Evolutionary conservation across 257 asterid species (phyloP).

Genomic region (Rauvolfia tetraphylla): DNA sequence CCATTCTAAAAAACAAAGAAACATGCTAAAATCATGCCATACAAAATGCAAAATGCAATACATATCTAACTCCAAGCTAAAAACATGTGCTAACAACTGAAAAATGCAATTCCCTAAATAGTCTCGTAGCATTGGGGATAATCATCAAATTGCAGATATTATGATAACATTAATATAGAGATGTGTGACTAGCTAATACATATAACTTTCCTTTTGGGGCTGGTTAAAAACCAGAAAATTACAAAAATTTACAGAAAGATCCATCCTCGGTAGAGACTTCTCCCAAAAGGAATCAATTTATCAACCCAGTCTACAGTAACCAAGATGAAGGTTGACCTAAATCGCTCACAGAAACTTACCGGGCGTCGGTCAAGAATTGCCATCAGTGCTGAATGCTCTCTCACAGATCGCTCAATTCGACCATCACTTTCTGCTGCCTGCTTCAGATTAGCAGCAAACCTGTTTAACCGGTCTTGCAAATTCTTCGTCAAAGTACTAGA

Average conservation of each 20-base stretch:
- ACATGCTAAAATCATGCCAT: not conserved
- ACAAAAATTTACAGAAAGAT: not conserved
- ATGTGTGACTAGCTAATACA: not conserved
- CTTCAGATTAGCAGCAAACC: constrained; percentile 88
- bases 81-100: not conserved
- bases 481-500: constrained; percentile 90
- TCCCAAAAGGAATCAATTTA: not conserved
- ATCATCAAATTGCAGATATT: not conserved
- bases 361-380: constrained; percentile 87
- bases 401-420: constrained; percentile 91
- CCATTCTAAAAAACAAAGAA: too few relatives aligned
- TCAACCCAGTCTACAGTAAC: not conserved
- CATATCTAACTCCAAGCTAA: not conserved
- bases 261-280: not conserved
- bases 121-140: not conserved
- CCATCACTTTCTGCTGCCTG: constrained; percentile 96
- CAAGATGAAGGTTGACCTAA: not conserved
- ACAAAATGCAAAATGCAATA: not conserved
- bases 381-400: constrained; percentile 80
- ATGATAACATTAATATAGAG: not conserved
- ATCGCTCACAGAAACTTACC: constrained; percentile 45
- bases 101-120: not conserved
- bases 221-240: not conserved
- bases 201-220: not conserved
- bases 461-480: constrained; percentile 78